Evolutionary conservation across 1,284 basidiomycete genomes (phyloP), one percentile per base, ranked within the genome.

Genomic region (Ganoderma meredithae): DNA sequence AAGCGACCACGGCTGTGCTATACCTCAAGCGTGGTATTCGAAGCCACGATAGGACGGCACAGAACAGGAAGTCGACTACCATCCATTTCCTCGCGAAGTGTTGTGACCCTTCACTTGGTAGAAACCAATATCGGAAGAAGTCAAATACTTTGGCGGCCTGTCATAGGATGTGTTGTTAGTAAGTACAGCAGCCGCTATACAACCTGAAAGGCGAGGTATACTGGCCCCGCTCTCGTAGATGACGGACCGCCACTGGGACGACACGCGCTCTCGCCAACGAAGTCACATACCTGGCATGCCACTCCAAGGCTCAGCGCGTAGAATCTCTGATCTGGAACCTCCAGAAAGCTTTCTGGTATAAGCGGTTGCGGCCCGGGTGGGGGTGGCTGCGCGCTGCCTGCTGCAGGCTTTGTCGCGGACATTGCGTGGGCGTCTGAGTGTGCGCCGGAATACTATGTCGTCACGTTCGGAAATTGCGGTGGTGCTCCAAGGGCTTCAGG

Each of bases 1-100:
- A 81, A 13, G 85, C 70, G 40, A 91, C 84, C 4, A 89, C 83
- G 17, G 90, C 83, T 75, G 83, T 89, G 70, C 84, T 85, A 74
- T 94, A 94, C 66, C 86, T 87, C 61, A 96, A 84, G 52, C 93
- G 84, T 13, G 95, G 94, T 83, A 96, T 93, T 68, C 91, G 89
- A 25, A 96, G 83, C 71, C 84, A 84, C 1, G 88, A 84, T 27
- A 95, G 86, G 31, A 85, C 71, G 1, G 84, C 74, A 74, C 91
- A 86, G 75, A 88, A 92, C 25, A 84, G 76, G 66, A 89, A 81
- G 80, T 95, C 93, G 71, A 90, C 81, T 33, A 88, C 73, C 33
- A 93, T 79, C 94, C 94, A 95, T 81, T 93, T 94, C 73, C 80
- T 82, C 56, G 80, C 72, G 78, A 85, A 84, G 72, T 82, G 79